Base-by-base conservation (phyloP, 495 filamentous ascomycete genomes). In the Penicillium ucsense region DNA sequence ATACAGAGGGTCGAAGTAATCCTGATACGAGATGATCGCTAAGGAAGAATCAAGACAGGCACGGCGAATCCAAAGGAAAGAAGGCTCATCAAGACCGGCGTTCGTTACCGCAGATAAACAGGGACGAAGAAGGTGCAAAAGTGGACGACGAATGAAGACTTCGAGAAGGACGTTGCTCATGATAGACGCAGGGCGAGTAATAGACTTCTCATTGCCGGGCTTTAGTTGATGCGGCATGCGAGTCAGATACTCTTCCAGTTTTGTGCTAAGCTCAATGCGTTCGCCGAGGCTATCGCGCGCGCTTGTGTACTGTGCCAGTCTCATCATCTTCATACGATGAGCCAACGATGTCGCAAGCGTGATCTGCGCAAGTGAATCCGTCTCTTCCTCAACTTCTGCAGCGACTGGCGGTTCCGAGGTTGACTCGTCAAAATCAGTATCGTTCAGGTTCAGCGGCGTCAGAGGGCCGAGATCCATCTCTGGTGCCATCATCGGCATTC, bases 391-490 rank as follows among this genome's bases (percentile, higher is more conserved):
- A 31, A 51, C 8, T 1, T 64, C 59, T 9, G 53, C 56, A 5
- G 65, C 57, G 5, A 55, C 48, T 2, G 71, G 72, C 6, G 71
- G 47, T 31, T 59, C 54, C 5, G 45, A 38, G 20, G 53, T 62
- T 10, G 46, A 42, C 38, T 72, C 67, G 31, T 68, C 62, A 41
- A 74, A 69, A 11, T 73, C 71, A 0, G 41, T 38, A 52, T 76
- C 73, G 30, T 66, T 45, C 4, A 75, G 54, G 39, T 75, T 76
- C 9, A 48, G 44, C 2, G 56, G 61, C 10, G 34, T 50, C 0
- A 57, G 48, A 28, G 46, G 46, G 6, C 43, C 38, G 47, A 67
- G 64, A 27, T 66, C 56, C 2, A 64, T 46, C 4, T 55, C 51
- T 0, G 58, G 56, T 8, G 63, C 62, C 43, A 65, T 58, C 1